These are phyloP conservation scores for Pseudoscleropodium purum DNA, from an alignment of 225 moss, liverwort and hornwort genomes.

Conservation along the genomic window DNA sequence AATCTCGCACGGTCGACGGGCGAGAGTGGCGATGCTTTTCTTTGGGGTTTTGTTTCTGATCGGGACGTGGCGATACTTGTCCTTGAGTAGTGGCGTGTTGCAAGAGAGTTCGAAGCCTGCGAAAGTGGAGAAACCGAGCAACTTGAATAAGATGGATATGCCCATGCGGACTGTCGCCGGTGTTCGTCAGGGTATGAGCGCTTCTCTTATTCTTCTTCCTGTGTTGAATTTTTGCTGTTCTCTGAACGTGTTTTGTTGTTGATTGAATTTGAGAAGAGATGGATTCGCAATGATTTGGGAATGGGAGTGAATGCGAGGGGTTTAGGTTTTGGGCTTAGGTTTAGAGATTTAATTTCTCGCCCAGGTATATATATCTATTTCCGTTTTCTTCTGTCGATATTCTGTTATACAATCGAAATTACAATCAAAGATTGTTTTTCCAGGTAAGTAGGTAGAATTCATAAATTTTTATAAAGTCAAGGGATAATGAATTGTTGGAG, in stretches of 20 bases:
- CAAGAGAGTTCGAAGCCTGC: neutral
- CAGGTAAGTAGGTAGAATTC: neutral
- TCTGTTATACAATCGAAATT: neutral
- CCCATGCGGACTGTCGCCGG: slow-evolving; percentile 37
- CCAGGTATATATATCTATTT: neutral
- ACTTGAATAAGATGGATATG: slow-evolving; percentile 71
- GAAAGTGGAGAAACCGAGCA: slow-evolving; percentile 29
- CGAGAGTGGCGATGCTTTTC: neutral
- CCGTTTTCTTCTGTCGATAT: neutral
- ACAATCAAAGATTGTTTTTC: neutral
- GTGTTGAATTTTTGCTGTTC: neutral
- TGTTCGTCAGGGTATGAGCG: slow-evolving; percentile 39
- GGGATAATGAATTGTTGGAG: neutral
- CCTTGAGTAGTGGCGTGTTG: neutral
- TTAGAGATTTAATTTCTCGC: neutral
- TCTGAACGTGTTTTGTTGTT: neutral
- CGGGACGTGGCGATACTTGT: neutral
- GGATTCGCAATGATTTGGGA: neutral
- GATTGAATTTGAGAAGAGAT: neutral
- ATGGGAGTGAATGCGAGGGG: neutral
- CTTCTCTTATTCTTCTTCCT: neutral
- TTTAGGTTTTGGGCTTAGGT: neutral
- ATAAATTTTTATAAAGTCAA: neutral
- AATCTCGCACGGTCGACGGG: neutral
- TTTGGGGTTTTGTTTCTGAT: neutral